These are phyloP conservation scores for Metarhizium rileyi DNA, from an alignment of 2,329 filamentous ascomycete species.

Conservation along the genomic window DNA sequence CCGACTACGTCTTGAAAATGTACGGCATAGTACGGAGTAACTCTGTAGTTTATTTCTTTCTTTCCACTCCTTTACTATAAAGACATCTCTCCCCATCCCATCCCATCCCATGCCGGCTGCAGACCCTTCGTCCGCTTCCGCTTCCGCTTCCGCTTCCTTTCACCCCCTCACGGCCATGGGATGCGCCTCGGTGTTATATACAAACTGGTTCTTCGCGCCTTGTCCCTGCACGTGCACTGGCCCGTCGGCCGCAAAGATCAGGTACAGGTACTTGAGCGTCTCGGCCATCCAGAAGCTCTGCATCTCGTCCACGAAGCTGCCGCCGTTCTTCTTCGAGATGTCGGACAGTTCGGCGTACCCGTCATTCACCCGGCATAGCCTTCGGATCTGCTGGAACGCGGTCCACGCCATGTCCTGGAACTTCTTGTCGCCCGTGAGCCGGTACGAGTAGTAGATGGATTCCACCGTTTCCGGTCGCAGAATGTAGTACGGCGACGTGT, in stretches of 20 bases:
- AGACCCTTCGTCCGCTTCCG: too few species aligned
- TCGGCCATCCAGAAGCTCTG: constrained; percentile 87
- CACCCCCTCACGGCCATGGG: constrained; percentile 22
- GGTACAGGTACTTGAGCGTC: constrained; percentile 74
- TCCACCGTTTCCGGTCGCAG: constrained; percentile 77
- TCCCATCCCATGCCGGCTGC: too few species aligned
- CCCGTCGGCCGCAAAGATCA: constrained; percentile 57
- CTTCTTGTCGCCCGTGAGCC: constrained; percentile 61
- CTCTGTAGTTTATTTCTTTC: too few species aligned
- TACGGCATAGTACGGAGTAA: too few species aligned
- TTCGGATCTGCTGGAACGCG: constrained; percentile 60
- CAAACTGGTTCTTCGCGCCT: constrained; percentile 35
- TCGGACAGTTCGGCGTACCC: constrained; percentile 59
- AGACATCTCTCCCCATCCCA: too few species aligned
- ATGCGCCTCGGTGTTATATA: constrained; percentile 42
- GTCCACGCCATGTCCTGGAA: constrained; percentile 83
- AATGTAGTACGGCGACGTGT: constrained; percentile 49
- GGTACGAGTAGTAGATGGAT: constrained; percentile 79
- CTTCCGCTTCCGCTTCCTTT: too few species aligned
- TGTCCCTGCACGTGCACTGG: constrained; percentile 43
- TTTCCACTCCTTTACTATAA: too few species aligned
- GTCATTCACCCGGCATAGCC: constrained; percentile 50
- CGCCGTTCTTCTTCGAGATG: constrained; percentile 55
- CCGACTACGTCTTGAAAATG: too few species aligned
- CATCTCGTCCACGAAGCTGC: constrained; percentile 57